phyloP scores from a whole-genome alignment of 192 early-diverging fungal species.

The Funneliformis geosporum region DNA sequence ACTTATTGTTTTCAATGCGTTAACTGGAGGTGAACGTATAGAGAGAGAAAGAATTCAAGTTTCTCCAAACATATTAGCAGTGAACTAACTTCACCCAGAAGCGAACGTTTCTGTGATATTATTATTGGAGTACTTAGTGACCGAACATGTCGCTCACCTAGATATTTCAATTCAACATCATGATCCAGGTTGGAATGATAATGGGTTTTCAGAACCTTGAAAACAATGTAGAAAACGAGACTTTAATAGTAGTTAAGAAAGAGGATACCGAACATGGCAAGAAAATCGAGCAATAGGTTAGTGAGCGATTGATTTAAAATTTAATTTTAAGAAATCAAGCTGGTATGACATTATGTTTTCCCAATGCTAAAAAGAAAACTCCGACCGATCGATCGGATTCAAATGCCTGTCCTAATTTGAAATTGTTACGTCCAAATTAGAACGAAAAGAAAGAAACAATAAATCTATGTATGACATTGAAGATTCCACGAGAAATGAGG shows the following conservation, averaged over 20 bases:
- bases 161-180: slow-evolving; percentile 26
- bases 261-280: slow-evolving; percentile 15
- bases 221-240: slow-evolving; percentile 45
- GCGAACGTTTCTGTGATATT: slow-evolving; percentile 27
- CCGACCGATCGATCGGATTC: not conserved
- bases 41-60: slow-evolving; percentile 21
- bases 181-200: slow-evolving; percentile 55
- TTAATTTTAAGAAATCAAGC: not conserved
- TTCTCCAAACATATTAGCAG: slow-evolving; percentile 20
- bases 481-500: not conserved
- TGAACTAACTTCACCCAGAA: slow-evolving; percentile 30
- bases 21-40: slow-evolving; percentile 24
- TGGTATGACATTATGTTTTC: slow-evolving; percentile 3
- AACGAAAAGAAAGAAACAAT: not conserved
- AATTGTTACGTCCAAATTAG: not conserved
- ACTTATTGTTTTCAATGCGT: slow-evolving; percentile 41
- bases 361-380: slow-evolving; percentile 23
- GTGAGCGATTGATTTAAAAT: not conserved
- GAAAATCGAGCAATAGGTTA: slow-evolving; percentile 24
- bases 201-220: slow-evolving; percentile 62
- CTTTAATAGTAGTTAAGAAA: slow-evolving; percentile 33
- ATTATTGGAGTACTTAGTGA: slow-evolving; percentile 21
- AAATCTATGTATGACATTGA: slow-evolving; percentile 4
- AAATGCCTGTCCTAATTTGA: not conserved
- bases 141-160: slow-evolving; percentile 21